phyloP scores from a whole-genome alignment of 495 filamentous ascomycete species.

The Trichoderma reesei region DNA sequence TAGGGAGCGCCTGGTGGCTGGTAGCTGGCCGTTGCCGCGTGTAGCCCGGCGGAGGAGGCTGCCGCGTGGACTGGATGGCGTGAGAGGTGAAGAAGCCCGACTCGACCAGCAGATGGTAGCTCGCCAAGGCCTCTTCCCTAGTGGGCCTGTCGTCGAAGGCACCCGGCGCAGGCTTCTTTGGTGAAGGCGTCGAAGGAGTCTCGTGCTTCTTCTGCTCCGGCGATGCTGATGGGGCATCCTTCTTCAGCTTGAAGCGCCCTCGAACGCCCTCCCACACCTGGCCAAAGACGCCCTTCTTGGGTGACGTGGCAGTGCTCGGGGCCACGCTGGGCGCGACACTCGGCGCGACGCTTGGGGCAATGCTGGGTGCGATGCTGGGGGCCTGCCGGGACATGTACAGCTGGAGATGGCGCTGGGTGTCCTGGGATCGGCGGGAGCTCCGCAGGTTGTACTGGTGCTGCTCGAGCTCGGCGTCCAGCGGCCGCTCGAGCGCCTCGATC shows the following conservation, averaged over 20 bases:
- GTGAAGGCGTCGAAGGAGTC: no score
- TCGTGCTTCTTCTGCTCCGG: constrained; percentile 15
- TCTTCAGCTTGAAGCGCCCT: constrained; percentile 5
- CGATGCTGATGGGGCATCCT: neutral
- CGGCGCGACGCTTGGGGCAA: neutral
- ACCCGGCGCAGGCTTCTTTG: neutral
- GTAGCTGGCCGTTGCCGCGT: constrained; percentile 12
- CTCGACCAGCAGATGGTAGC: constrained; percentile 34
- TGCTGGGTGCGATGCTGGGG: neutral
- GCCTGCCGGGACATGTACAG: neutral
- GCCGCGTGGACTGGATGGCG: constrained; percentile 37
- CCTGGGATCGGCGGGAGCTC: neutral
- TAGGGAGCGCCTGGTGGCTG: neutral
- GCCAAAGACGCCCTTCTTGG: constrained; percentile 8
- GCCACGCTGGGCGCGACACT: neutral
- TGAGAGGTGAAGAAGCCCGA: constrained; percentile 40
- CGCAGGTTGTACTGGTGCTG: constrained; percentile 7
- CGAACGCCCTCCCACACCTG: constrained; percentile 11
- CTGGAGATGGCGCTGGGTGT: constrained; percentile 7
- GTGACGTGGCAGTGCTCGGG: neutral
- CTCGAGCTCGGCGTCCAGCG: constrained; percentile 21
- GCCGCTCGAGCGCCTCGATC: constrained; percentile 23
- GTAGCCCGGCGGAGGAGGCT: constrained; percentile 18
- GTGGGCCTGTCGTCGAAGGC: constrained; percentile 24
- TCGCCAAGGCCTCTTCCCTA: constrained; percentile 35